Conservation (phyloP, 2,329 filamentous ascomycete genomes). For the Coniella lustricola region DNA sequence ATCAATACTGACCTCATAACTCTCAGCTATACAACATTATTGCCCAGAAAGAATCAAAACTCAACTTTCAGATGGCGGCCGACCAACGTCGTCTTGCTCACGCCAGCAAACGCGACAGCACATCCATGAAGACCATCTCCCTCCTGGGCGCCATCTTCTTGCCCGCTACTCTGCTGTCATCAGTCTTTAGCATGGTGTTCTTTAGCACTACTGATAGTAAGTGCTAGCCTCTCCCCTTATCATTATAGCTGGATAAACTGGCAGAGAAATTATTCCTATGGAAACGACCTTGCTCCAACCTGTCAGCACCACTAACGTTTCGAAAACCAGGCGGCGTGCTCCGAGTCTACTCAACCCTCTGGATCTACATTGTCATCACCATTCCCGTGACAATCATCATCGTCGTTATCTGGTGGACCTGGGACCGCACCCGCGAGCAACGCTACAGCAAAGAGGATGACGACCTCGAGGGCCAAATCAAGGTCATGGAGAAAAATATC, state of each 20-base stretch:
- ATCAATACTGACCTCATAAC: too few relatives aligned
- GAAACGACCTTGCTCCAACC: background rate
- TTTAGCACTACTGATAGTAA: conserved; percentile 52
- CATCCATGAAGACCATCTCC: conserved; percentile 59
- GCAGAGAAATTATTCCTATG: background rate
- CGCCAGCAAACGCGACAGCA: conserved; percentile 54
- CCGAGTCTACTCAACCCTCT: conserved; percentile 45
- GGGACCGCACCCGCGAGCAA: conserved; percentile 43
- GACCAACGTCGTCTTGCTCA: conserved; percentile 54
- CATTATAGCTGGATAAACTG: background rate
- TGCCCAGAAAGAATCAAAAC: conserved; percentile 56
- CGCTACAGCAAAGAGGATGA: conserved; percentile 41
- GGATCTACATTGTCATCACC: conserved; percentile 58
- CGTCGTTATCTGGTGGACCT: conserved; percentile 47
- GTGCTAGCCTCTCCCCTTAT: conserved; percentile 12
- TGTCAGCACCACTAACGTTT: background rate
- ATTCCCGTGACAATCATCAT: conserved; percentile 50
- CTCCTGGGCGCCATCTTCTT: conserved; percentile 57
- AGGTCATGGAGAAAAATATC: conserved; percentile 50
- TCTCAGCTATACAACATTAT: conserved; percentile 58
- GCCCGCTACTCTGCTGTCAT: conserved; percentile 55
- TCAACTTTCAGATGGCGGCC: conserved; percentile 56
- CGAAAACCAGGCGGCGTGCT: conserved; percentile 25
- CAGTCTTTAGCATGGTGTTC: conserved; percentile 60
- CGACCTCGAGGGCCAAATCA: conserved; percentile 48